Evolutionary conservation across 805 yeast genomes (phyloP).

Genomic region (Candida chilensis): DNA sequence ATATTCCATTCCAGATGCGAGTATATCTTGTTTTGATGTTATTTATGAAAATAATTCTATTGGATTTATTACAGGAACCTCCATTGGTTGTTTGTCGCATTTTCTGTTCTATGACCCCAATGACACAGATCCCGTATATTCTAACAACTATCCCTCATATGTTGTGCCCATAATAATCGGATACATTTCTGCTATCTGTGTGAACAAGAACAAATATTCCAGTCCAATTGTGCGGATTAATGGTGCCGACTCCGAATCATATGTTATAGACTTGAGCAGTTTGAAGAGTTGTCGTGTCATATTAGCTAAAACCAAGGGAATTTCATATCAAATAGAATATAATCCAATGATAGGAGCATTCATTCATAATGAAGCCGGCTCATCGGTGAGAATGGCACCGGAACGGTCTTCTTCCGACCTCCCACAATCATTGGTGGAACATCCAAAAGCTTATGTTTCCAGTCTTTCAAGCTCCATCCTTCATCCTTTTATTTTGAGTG

Average conservation of each 20-base stretch:
- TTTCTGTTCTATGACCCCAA: conserved; percentile 21
- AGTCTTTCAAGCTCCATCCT: conserved; percentile 25
- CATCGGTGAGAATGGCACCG: background rate
- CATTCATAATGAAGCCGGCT: background rate
- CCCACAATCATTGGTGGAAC: conserved; percentile 18
- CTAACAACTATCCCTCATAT: conserved; percentile 30
- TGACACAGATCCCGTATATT: conserved; percentile 13
- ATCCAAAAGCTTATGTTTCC: conserved; percentile 24
- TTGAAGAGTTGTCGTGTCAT: background rate
- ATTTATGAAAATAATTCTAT: conserved; percentile 31
- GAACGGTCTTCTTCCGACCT: conserved; percentile 12
- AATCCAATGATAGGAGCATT: conserved; percentile 14
- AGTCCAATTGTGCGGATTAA: conserved; percentile 30
- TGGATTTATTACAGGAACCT: conserved; percentile 9
- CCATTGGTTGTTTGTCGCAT: conserved; percentile 21
- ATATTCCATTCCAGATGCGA: conserved; percentile 11
- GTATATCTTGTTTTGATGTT: conserved; percentile 41
- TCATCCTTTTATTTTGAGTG: conserved; percentile 39
- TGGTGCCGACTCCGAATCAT: conserved; percentile 24
- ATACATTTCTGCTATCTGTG: conserved; percentile 11
- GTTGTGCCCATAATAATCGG: conserved; percentile 22
- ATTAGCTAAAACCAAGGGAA: background rate
- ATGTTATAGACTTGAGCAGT: conserved; percentile 12
- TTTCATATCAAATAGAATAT: background rate
- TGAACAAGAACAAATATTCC: conserved; percentile 19